Evolutionary conservation across 2,329 filamentous ascomycete genomes (phyloP).

Genomic region (Neonectria hederae): DNA sequence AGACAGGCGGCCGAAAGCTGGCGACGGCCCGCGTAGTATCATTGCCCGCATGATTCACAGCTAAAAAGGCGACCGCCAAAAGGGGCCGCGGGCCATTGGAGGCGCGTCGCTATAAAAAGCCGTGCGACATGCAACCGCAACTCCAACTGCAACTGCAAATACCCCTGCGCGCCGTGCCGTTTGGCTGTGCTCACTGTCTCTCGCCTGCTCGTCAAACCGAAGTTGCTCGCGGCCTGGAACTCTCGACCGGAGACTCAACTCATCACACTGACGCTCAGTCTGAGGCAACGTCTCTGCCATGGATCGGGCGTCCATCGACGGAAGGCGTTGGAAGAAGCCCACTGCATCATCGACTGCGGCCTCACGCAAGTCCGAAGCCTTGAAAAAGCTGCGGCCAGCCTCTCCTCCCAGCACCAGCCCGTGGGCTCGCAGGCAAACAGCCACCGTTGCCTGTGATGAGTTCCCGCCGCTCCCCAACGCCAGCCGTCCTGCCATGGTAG

Average conservation of each 20-base stretch:
- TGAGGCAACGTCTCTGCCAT: constrained; percentile 25
- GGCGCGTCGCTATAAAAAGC: constrained; percentile 16
- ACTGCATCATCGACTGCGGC: constrained; percentile 10
- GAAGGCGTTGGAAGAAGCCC: constrained; percentile 34
- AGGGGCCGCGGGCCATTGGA: constrained; percentile 2
- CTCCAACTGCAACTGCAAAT: constrained; percentile 10
- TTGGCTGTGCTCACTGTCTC: constrained; percentile 21
- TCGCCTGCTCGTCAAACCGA: constrained; percentile 2
- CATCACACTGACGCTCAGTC: constrained; percentile 5
- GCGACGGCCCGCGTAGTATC: constrained; percentile 20
- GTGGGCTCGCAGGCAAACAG: constrained; percentile 35
- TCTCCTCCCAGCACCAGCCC: constrained; percentile 48
- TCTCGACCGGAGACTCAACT: neutral
- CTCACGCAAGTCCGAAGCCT: constrained; percentile 23
- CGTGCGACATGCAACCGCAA: constrained; percentile 31
- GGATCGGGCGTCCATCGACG: constrained; percentile 42
- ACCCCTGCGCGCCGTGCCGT: constrained; percentile 23
- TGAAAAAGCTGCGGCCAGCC: constrained; percentile 42
- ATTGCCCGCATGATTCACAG: constrained; percentile 29
- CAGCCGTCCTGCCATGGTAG: constrained; percentile 6
- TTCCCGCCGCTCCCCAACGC: constrained; percentile 38
- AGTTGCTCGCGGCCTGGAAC: constrained; percentile 6
- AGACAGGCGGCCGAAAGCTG: constrained; percentile 37
- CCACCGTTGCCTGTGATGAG: constrained; percentile 14
- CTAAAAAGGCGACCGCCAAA: neutral